These are phyloP conservation scores for Cyberlindnera maritima DNA, from an alignment of 805 yeast genomes.

Conservation along the genomic window DNA sequence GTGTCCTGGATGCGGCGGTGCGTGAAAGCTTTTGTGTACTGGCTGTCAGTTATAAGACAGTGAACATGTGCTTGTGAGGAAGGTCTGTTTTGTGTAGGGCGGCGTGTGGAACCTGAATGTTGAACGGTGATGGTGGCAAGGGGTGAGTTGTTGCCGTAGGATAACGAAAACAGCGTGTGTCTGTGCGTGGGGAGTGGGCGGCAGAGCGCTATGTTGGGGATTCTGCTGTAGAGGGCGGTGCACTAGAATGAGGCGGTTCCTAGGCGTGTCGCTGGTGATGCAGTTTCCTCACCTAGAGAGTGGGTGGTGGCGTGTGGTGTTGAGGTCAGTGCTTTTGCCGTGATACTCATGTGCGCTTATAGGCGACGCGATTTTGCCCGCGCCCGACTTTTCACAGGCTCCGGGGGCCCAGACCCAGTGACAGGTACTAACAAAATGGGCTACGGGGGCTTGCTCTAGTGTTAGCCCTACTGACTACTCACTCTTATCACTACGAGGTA, in stretches of 20 bases:
- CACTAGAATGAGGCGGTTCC: neutral
- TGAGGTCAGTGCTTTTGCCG: neutral
- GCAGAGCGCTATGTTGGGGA: neutral
- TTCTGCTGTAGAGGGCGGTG: neutral
- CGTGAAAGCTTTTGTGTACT: neutral
- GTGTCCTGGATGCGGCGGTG: conserved; percentile 15
- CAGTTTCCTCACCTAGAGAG: neutral
- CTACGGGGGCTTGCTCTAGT: no score
- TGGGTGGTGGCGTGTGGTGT: neutral
- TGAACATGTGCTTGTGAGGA: neutral
- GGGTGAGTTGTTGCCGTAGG: neutral
- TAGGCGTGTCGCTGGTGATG: neutral
- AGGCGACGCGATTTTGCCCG: conserved; percentile 9
- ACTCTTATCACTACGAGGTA: no score
- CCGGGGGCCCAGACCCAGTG: neutral
- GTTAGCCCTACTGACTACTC: no score
- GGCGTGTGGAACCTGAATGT: neutral
- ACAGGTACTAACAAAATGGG: neutral
- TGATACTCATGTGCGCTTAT: conserved; percentile 2
- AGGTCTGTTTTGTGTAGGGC: neutral
- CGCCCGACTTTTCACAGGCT: neutral
- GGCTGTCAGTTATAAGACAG: neutral
- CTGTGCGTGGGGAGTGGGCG: neutral
- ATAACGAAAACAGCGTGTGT: neutral
- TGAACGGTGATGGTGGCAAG: neutral